A percentile compares a stretch with the other conserved stretches of the same genome.
phyloP scores from a whole-genome alignment of 805 yeast species.

The Candida silvicultrix region DNA sequence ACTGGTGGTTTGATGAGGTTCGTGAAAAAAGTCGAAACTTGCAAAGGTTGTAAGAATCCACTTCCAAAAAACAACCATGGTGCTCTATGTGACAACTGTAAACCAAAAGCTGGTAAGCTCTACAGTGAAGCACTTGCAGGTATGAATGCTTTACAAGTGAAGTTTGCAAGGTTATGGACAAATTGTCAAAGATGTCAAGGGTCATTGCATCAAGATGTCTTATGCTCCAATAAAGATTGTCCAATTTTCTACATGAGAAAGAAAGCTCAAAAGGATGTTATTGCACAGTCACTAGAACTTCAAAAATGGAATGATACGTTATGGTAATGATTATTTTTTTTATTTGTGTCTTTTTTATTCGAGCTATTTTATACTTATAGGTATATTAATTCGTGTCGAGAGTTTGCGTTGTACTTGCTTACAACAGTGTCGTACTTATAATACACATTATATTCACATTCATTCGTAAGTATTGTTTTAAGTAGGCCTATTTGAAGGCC shows the following conservation, averaged over 20 bases:
- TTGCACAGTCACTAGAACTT: constrained; percentile 30
- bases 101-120: constrained; percentile 62
- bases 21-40: constrained; percentile 81
- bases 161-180: constrained; percentile 90
- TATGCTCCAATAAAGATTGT: constrained; percentile 94
- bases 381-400: no score
- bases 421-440: background rate
- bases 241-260: constrained; percentile 96
- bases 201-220: constrained; percentile 88
- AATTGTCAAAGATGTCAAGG: constrained; percentile 98
- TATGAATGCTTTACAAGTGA: constrained; percentile 73
- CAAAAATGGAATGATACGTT: constrained; percentile 32
- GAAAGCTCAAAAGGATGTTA: constrained; percentile 35
- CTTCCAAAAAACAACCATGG: constrained; percentile 53
- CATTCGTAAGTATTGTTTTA: background rate
- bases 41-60: constrained; percentile 86
- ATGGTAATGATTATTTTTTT: constrained; percentile 13
- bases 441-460: background rate
- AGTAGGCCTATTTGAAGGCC: background rate
- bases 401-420: no score
- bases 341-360: no score
- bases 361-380: no score
- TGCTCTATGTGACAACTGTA: constrained; percentile 78
- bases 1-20: constrained; percentile 87
- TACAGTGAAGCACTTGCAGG: constrained; percentile 78